Evolutionary conservation across 345 rosid genomes (phyloP).

Genomic region (Erysimum cheiranthoides): DNA sequence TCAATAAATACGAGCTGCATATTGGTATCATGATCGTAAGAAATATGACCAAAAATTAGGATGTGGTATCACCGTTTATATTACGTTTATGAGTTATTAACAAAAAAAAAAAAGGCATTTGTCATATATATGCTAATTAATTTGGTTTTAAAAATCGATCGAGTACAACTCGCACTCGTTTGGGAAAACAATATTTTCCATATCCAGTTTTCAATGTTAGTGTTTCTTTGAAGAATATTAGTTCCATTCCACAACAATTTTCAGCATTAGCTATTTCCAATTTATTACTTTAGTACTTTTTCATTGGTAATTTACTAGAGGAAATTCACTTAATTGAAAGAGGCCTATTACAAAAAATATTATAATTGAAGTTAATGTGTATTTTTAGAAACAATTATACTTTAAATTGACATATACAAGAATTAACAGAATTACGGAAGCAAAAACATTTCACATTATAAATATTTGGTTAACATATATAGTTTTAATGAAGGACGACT

Average conservation of each 20-base stretch:
- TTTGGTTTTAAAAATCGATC: too few relatives aligned
- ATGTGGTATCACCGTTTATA: too few relatives aligned
- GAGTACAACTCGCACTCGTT: too few relatives aligned
- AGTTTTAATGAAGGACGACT: background rate
- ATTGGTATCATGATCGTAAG: too few relatives aligned
- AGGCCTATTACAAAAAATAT: background rate
- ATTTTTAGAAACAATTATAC: background rate
- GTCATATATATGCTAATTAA: too few relatives aligned
- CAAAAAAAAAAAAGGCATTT: too few relatives aligned
- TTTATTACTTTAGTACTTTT: background rate
- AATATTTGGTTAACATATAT: constrained; percentile 2
- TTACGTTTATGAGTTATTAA: too few relatives aligned
- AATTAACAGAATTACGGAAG: constrained; percentile 29
- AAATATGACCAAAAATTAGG: too few relatives aligned
- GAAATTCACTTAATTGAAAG: background rate
- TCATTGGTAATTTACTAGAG: background rate
- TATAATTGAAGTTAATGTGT: background rate
- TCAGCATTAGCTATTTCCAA: background rate
- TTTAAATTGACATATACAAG: constrained; percentile 22
- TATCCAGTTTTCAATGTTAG: too few relatives aligned
- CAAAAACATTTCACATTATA: constrained; percentile 17
- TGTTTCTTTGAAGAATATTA: too few relatives aligned
- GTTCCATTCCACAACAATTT: background rate
- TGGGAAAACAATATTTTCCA: too few relatives aligned
- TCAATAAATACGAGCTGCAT: too few relatives aligned